Percentiles rank a stretch among this genome's conserved stretches.
Conservation (phyloP, 257 asterid genomes). For the Solanum virginianum region DNA sequence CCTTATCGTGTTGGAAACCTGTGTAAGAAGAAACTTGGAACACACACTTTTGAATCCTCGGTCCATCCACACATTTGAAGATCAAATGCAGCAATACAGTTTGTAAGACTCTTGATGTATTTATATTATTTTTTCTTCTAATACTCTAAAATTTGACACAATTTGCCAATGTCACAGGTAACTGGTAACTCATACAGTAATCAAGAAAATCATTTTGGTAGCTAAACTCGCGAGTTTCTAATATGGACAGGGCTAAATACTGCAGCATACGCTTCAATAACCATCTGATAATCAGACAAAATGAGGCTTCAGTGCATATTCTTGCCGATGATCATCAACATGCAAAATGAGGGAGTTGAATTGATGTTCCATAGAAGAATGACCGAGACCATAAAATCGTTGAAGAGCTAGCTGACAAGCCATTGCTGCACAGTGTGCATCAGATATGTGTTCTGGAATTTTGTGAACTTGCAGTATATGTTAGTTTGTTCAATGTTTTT, state of each 20-base stretch:
- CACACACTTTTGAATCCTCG: not conserved
- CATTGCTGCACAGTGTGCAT: not conserved
- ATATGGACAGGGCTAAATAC: not conserved
- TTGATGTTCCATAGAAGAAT: not conserved
- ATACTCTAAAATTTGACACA: not conserved
- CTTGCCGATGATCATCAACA: not conserved
- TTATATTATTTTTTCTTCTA: not conserved
- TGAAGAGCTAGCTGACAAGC: not conserved
- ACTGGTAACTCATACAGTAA: not conserved
- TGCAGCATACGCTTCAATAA: not conserved
- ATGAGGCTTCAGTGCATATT: not conserved
- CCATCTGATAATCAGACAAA: not conserved
- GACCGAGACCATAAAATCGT: not conserved
- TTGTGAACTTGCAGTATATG: not conserved
- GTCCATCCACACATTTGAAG: not conserved
- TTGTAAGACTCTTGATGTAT: not conserved
- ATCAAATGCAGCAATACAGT: not conserved
- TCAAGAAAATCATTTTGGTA: not conserved
- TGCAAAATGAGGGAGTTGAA: not conserved
- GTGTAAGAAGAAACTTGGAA: constrained; percentile 8
- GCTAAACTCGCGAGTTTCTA: not conserved
- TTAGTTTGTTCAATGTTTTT: not conserved
- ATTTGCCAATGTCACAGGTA: not conserved
- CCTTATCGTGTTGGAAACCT: constrained; percentile 68
- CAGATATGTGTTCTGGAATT: not conserved